Evolutionary conservation across 176 grass and related monocot genomes (phyloP), one percentile per base, ranked within the genome.

Genomic region (Echinochloa phyllopogon): DNA sequence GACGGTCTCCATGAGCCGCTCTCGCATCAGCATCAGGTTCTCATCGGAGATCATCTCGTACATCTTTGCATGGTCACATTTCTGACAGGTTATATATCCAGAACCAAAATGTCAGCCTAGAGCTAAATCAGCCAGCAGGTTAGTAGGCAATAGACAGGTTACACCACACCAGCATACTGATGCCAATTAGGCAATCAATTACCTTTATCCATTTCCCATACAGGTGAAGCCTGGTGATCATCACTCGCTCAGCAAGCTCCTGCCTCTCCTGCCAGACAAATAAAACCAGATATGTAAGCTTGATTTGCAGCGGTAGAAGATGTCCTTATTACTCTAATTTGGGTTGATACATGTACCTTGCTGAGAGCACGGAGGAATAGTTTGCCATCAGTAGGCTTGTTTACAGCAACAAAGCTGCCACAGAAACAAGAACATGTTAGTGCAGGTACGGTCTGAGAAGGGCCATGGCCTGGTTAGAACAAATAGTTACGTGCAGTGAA

Each of bases 151-250:
- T 13, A 52, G 33, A 10, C 11, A 33, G 8, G 52, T 18, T 6
- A n/a, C n/a, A n/a, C n/a, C n/a, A 14, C 20, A 23, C 15, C 15
- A 29, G 52, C 44, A 67, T 23, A 38, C 65, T 43, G 71, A 64
- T 66, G 65, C 12, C 65, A 11, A 68, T 69, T 36, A 13, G 3
- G 7, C 3, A 10, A 21, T 4, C 6, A 0, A 6, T 53, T 80
- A 93, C 91, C 91, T 93, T 86, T 10, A 92, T 95, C 93, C 93
- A 99, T 94, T 92, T 89, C 8, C 91, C 94, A 29, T 99, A 99
- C 16, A 99, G 61, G 48, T 94, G 94, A 82, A 99, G 91, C 49
- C 96, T 85, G 0, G 96, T 99, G 66, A 96, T 76, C 96, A 99
- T 96, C 72, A 94, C 93, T 37, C 96, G 84, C 57, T 99, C 93